Conservation (phyloP, 2,329 filamentous ascomycete species). For the Nannizziopsis arthrosporioides region DNA sequence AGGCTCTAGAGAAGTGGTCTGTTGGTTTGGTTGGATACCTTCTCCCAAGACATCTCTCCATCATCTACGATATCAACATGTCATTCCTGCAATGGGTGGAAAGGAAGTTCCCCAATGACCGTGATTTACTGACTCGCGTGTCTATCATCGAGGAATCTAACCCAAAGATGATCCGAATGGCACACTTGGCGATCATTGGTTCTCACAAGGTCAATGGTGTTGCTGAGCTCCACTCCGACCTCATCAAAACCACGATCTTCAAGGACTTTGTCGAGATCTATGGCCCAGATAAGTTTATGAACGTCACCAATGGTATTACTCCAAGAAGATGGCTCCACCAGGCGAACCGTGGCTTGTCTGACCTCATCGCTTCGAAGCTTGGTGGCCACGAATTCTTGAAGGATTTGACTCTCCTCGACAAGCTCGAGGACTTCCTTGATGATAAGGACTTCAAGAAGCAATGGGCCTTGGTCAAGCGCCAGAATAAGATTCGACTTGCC, state of each 20-base stretch:
- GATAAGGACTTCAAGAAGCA: slow-evolving; percentile 86
- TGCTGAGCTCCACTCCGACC: slow-evolving; percentile 89
- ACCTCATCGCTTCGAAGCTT: slow-evolving; percentile 80
- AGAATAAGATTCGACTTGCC: slow-evolving; percentile 86
- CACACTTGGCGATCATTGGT: slow-evolving; percentile 83
- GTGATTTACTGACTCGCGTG: slow-evolving; percentile 73
- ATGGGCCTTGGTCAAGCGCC: slow-evolving; percentile 92
- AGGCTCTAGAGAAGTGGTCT: slow-evolving; percentile 97
- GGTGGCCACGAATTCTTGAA: slow-evolving; percentile 77
- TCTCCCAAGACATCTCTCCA: slow-evolving; percentile 84
- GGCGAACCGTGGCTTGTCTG: slow-evolving; percentile 83
- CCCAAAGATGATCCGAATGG: slow-evolving; percentile 98
- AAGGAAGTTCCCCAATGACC: slow-evolving; percentile 76
- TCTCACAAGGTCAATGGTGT: slow-evolving; percentile 99
- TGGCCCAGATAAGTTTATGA: slow-evolving; percentile 93
- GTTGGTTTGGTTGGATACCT: slow-evolving; percentile 86
- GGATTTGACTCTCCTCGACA: slow-evolving; percentile 74
- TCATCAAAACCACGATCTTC: slow-evolving; percentile 99
- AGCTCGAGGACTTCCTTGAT: slow-evolving; percentile 70
- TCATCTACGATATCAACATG: slow-evolving; percentile 97
- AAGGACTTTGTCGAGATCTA: slow-evolving; percentile 96
- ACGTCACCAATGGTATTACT: slow-evolving; percentile 96
- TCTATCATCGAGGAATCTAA: slow-evolving; percentile 96
- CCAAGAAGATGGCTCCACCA: slow-evolving; percentile 94
- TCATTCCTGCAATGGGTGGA: slow-evolving; percentile 87